phyloP scores from a whole-genome alignment of 2,329 filamentous ascomycete species.

The Beauveria sp. region DNA sequence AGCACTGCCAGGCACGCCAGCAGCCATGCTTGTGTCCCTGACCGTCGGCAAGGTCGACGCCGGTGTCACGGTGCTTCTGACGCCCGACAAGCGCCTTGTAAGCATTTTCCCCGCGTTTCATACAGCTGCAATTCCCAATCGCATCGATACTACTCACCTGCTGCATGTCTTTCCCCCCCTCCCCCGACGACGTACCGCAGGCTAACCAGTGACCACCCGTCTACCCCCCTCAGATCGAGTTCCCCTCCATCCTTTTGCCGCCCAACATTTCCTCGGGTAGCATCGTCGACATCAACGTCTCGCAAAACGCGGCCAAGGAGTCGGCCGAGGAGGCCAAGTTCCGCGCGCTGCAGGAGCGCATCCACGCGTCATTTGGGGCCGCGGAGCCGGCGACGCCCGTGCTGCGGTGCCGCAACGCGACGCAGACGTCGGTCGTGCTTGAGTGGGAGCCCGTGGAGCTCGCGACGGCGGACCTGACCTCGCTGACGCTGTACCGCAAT shows the following conservation, averaged over 20 bases:
- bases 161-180: neutral
- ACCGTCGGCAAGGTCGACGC: slow-evolving; percentile 99
- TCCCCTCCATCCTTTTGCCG: slow-evolving; percentile 92
- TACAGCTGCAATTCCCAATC: neutral
- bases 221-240: slow-evolving; percentile 68
- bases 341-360: slow-evolving; percentile 77
- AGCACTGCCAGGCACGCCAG: slow-evolving; percentile 2
- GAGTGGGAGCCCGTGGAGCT: slow-evolving; percentile 96
- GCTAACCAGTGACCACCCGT: slow-evolving; percentile 15
- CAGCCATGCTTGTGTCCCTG: slow-evolving; percentile 83
- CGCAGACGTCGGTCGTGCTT: slow-evolving; percentile 94
- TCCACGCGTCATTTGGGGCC: slow-evolving; percentile 79
- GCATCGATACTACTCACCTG: neutral
- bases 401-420: slow-evolving; percentile 91
- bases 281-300: slow-evolving; percentile 95
- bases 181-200: neutral
- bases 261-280: slow-evolving; percentile 92
- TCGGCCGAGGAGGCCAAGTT: slow-evolving; percentile 67
- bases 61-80: slow-evolving; percentile 92
- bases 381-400: slow-evolving; percentile 67
- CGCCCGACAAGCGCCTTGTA: slow-evolving; percentile 93
- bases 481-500: slow-evolving; percentile 87
- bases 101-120: slow-evolving; percentile 20
- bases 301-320: slow-evolving; percentile 78
- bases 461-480: slow-evolving; percentile 84